These are phyloP conservation scores for Achaetomiella virescens DNA, from an alignment of 495 filamentous ascomycete genomes.

Conservation along the genomic window DNA sequence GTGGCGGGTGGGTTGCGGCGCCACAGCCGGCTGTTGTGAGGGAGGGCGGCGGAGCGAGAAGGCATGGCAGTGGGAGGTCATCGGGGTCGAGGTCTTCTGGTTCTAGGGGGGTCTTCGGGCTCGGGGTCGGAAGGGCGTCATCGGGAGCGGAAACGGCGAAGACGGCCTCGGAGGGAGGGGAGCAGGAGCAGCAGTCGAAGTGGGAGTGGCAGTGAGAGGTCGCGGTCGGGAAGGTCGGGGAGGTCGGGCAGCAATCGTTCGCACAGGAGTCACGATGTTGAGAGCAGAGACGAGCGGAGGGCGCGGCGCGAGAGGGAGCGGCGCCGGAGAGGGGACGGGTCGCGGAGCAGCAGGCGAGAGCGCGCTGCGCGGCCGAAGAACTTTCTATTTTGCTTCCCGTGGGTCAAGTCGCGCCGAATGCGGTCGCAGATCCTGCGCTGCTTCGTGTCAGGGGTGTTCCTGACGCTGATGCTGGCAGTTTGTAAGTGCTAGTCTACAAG, in stretches of 20 bases:
- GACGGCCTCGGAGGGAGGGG: constrained; percentile 18
- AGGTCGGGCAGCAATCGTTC: constrained; percentile 2
- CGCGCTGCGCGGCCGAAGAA: constrained; percentile 26
- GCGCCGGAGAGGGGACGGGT: background rate
- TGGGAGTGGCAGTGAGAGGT: constrained; percentile 15
- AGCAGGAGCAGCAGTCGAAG: constrained; percentile 17
- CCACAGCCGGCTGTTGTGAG: constrained; percentile 14
- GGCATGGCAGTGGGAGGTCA: background rate
- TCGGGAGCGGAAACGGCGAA: constrained; percentile 4
- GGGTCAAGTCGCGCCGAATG: constrained; percentile 47
- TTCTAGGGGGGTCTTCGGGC: background rate
- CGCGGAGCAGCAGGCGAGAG: background rate
- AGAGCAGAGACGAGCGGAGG: background rate
- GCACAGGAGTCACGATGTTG: constrained; percentile 5
- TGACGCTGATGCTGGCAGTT: constrained; percentile 49
- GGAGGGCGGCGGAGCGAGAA: constrained; percentile 11
- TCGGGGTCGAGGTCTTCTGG: background rate
- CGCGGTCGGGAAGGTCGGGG: background rate
- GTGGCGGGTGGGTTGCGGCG: background rate
- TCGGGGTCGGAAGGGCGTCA: constrained; percentile 6
- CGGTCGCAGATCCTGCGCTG: constrained; percentile 52
- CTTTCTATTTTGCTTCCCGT: constrained; percentile 48
- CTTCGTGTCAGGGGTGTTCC: constrained; percentile 49
- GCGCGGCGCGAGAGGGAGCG: background rate
- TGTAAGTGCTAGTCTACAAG: constrained; percentile 43